A percentile compares a stretch with the other conserved stretches of the same genome.
These are phyloP conservation scores for Barbarea vulgaris DNA, from an alignment of 345 rosid genomes.

Conservation along the genomic window DNA sequence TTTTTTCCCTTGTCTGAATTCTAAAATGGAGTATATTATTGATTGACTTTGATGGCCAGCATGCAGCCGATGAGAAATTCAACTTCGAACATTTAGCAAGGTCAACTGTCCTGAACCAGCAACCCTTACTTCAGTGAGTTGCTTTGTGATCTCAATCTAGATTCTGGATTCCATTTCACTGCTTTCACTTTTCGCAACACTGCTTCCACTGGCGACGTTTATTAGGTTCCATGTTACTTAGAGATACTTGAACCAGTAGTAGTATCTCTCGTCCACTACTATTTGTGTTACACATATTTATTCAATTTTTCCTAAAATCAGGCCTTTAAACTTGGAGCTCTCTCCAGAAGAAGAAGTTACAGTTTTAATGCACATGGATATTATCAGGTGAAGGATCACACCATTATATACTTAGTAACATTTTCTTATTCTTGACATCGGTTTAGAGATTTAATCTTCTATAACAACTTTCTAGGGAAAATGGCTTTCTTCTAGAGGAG, in stretches of 20 bases:
- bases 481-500: constrained; percentile 91
- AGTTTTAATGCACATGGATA: constrained; percentile 81
- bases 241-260: not conserved
- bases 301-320: constrained; percentile 21
- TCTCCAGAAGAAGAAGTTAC: constrained; percentile 94
- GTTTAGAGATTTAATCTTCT: not conserved
- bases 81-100: constrained; percentile 84
- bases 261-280: constrained; percentile 13
- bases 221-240: not conserved
- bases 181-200: constrained; percentile 13
- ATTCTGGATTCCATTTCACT: constrained; percentile 10
- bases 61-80: constrained; percentile 99
- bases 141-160: constrained; percentile 33
- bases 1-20: constrained; percentile 1
- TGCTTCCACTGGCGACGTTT: not conserved
- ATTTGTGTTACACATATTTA: not conserved
- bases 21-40: constrained; percentile 9
- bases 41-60: constrained; percentile 56
- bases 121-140: constrained; percentile 89
- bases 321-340: constrained; percentile 86
- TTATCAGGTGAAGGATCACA: constrained; percentile 64
- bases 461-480: constrained; percentile 55
- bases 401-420: not conserved
- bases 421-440: not conserved
- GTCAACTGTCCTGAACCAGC: constrained; percentile 91